Percentiles rank a stretch among this genome's conserved stretches.
Evolutionary conservation across 2,329 filamentous ascomycete genomes (phyloP).

Genomic region (Penicillium corylophilum): DNA sequence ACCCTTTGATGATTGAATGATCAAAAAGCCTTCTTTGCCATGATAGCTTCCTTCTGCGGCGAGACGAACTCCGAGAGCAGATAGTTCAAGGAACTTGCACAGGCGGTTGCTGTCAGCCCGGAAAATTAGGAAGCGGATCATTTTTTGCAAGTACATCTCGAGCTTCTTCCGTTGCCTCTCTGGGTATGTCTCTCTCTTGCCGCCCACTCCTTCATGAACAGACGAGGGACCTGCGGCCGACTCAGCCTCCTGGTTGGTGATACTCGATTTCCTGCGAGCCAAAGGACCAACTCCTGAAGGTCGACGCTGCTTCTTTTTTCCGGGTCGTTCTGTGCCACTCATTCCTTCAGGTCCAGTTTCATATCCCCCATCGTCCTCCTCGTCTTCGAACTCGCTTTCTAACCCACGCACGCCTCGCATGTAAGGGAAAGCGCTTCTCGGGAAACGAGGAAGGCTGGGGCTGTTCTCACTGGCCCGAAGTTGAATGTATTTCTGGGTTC

Average conservation of each 20-base stretch:
- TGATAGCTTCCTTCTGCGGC: constrained; percentile 96
- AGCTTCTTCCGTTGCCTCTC: constrained; percentile 81
- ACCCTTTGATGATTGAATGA: constrained; percentile 88
- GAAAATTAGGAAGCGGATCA: constrained; percentile 97
- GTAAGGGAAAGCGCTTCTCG: constrained; percentile 84
- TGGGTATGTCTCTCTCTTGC: constrained; percentile 62
- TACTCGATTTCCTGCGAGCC: constrained; percentile 59
- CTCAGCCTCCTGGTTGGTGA: constrained; percentile 42
- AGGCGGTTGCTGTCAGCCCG: constrained; percentile 91
- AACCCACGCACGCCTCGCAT: constrained; percentile 76
- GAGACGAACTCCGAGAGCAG: constrained; percentile 86
- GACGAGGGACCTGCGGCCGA: constrained; percentile 35
- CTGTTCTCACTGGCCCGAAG: constrained; percentile 65
- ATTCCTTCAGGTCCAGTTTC: constrained; percentile 62
- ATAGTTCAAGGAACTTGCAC: constrained; percentile 93
- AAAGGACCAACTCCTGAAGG: constrained; percentile 53
- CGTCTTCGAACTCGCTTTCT: constrained; percentile 76
- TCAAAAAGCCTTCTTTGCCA: constrained; percentile 91
- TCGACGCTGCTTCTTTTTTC: constrained; percentile 50
- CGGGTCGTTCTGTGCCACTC: constrained; percentile 64
- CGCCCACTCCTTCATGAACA: constrained; percentile 35
- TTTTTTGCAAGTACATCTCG: constrained; percentile 85
- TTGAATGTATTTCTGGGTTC: constrained; percentile 78
- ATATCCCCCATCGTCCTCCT: constrained; percentile 51
- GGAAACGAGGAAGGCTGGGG: constrained; percentile 85